These are phyloP conservation scores for Colletotrichum sp. DNA, from an alignment of 2,329 filamentous ascomycete genomes.

Conservation along the genomic window DNA sequence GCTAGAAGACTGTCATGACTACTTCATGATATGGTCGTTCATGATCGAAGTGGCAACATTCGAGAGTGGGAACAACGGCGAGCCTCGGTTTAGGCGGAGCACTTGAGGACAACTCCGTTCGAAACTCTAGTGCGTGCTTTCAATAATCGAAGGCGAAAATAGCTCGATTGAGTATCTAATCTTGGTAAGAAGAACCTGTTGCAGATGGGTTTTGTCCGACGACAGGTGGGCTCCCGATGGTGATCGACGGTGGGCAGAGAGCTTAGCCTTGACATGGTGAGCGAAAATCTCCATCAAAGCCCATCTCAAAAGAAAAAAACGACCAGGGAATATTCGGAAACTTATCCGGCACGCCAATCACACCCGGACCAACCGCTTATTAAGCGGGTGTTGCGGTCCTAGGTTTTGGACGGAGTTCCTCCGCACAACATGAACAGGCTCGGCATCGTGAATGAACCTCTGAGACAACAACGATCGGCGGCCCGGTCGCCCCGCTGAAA, in stretches of 20 bases:
- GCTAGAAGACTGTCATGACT: neutral
- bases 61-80: neutral
- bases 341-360: neutral
- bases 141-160: neutral
- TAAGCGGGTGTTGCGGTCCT: neutral
- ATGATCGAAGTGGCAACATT: neutral
- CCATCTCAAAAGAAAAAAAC: neutral
- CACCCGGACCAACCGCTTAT: constrained; percentile 1
- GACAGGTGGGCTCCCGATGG: neutral
- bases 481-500: neutral
- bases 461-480: neutral
- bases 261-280: neutral
- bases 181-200: neutral
- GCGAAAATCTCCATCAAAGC: neutral
- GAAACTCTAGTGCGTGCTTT: no score
- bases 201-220: neutral
- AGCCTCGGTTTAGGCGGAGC: neutral
- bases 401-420: neutral
- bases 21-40: neutral
- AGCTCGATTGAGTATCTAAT: neutral
- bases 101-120: no score
- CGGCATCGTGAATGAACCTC: neutral
- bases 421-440: neutral
- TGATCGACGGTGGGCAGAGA: neutral
- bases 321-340: neutral